These are phyloP conservation scores for Symbiodinium natans DNA, from an alignment of 73 alveolate genomes.

Conservation along the genomic window DNA sequence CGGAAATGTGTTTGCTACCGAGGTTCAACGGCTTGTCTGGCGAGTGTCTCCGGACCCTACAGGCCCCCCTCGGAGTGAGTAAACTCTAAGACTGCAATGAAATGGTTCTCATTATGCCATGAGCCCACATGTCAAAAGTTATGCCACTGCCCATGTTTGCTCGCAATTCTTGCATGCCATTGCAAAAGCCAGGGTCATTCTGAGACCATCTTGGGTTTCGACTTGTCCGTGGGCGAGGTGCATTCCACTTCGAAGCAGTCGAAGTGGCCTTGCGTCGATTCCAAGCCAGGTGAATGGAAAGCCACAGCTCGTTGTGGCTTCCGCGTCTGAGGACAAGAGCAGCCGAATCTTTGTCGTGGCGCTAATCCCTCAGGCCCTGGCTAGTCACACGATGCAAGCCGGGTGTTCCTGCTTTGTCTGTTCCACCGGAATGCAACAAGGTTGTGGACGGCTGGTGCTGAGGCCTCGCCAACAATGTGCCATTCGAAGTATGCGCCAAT, in stretches of 20 bases:
- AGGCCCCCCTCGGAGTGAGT: not conserved
- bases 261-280: not conserved
- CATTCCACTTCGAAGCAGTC: not conserved
- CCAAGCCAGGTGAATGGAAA: slow-evolving; percentile 37
- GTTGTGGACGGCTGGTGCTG: slow-evolving; percentile 88
- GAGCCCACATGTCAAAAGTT: no score
- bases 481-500: not conserved
- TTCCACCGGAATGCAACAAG: not conserved
- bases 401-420: not conserved
- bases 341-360: slow-evolving; percentile 81
- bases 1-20: no score
- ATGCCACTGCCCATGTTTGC: no score
- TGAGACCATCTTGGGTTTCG: slow-evolving; percentile 70
- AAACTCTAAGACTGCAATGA: no score
- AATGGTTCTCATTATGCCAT: no score
- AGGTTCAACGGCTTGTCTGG: slow-evolving; percentile 88
- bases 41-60: slow-evolving; percentile 68
- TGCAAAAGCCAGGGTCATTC: slow-evolving; percentile 47
- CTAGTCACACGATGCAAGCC: not conserved
- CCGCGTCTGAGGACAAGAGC: slow-evolving; percentile 90
- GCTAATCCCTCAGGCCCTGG: not conserved
- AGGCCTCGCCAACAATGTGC: not conserved
- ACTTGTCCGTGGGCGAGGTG: slow-evolving; percentile 80
- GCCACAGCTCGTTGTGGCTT: slow-evolving; percentile 91
- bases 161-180: not conserved